Evolutionary conservation across 805 yeast species (phyloP), one percentile per base, ranked within the genome.

Genomic region (Peterozyma toletana): DNA sequence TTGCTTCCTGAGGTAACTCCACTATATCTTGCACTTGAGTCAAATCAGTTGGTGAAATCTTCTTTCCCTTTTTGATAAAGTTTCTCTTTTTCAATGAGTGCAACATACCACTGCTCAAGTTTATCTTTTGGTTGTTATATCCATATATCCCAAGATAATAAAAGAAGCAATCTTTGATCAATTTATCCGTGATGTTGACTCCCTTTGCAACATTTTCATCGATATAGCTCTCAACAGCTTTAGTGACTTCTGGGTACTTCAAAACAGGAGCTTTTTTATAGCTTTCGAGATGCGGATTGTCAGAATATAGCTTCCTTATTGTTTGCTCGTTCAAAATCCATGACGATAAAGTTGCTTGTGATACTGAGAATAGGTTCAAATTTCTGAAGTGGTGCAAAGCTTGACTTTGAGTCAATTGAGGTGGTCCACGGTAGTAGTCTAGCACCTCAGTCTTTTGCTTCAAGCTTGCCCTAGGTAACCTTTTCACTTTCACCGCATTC

Each of bases 321-420:
- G 42, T 41, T 0, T 43, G 35, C 42, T 63, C 66, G 35, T 51
- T 54, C 9, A 54, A 15, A 1, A 50, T 46, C 69, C 69, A 64
- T 13, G 55, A 58, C 1, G 67, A 61, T 31, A 64, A 46, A 1
- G 68, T 62, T 7, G 66, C 63, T 47, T 60, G 67, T 17, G 67
- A 61, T 13, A 64, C 55, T 16, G 62, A 47, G 43, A 64, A 63
- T 30, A 42, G 38, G 9, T 45, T 47, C 11, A 42, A 48, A 1
- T 41, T 38, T 14, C 47, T 47, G 50, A 62, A 62, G 44, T 57
- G 54, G 7, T 41, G 41, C 17, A 62, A 39, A 0, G 59, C 50
- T 15, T 61, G 62, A 29, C 44, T 41, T 39, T 64, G 67, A 1
- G 60, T 40, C 5, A 49, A 35, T n/a, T 30, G 37, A 7, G 65